Conservation (phyloP, 2,329 filamentous ascomycete species). For the Canariomyces notabilis region DNA sequence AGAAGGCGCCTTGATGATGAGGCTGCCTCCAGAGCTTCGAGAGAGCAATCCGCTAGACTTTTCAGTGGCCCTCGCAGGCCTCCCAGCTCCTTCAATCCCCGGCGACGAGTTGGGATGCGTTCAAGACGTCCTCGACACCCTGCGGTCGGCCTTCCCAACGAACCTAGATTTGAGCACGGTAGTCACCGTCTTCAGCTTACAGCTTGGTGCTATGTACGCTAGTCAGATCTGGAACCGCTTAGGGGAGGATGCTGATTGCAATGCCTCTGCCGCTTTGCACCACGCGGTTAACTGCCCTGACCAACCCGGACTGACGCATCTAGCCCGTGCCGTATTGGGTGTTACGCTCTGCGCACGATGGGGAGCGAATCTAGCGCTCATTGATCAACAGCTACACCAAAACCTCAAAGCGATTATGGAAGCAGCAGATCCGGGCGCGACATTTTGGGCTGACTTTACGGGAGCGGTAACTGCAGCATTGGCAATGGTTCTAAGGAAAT, state of each 20-base stretch:
- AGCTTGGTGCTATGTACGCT: constrained; percentile 42
- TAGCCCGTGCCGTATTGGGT: constrained; percentile 64
- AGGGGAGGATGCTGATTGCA: constrained; percentile 46
- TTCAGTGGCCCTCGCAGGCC: not conserved
- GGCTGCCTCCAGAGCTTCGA: constrained; percentile 54
- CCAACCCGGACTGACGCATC: constrained; percentile 69
- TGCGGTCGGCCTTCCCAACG: constrained; percentile 41
- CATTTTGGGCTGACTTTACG: constrained; percentile 51
- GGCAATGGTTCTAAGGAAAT: constrained; percentile 37
- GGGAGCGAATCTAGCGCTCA: constrained; percentile 54
- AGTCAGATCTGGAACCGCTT: constrained; percentile 47
- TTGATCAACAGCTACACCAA: constrained; percentile 41
- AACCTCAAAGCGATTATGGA: constrained; percentile 40
- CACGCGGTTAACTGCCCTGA: constrained; percentile 64
- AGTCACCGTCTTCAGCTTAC: constrained; percentile 39
- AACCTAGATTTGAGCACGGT: constrained; percentile 32
- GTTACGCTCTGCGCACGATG: constrained; percentile 70
- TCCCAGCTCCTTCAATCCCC: not conserved
- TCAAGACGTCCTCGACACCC: constrained; percentile 34
- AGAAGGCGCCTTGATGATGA: constrained; percentile 75
- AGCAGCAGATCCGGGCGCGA: constrained; percentile 33
- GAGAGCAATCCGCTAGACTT: constrained; percentile 57
- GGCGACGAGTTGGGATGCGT: constrained; percentile 25
- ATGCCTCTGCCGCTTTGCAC: constrained; percentile 67
- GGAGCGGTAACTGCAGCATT: constrained; percentile 44